Percentiles rank a stretch among this genome's conserved stretches.
Evolutionary conservation across 352 stramenopile species (phyloP).

Genomic region (Pythium guiyangense): DNA sequence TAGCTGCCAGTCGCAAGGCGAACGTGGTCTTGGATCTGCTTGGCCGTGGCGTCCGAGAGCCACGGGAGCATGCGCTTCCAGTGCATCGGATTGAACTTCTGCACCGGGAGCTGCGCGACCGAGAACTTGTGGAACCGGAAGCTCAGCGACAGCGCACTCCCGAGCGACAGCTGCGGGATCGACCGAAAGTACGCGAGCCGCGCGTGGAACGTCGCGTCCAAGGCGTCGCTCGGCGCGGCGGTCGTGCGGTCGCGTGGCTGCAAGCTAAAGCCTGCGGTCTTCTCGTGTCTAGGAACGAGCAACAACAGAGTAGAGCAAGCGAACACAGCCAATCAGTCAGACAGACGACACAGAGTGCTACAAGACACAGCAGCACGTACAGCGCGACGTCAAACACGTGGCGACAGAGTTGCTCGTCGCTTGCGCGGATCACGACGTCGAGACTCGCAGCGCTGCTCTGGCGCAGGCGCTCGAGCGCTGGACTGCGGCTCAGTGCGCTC

Average conservation of each 20-base stretch:
- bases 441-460: conserved; percentile 23
- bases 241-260: background rate
- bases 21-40: conserved; percentile 46
- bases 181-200: conserved; percentile 59
- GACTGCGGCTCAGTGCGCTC: background rate
- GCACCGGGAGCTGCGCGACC: conserved; percentile 50
- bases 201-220: conserved; percentile 46
- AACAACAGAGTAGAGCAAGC: background rate
- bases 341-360: background rate
- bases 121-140: conserved; percentile 75
- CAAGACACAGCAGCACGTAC: conserved; percentile 2
- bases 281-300: conserved; percentile 19
- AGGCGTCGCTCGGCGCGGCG: conserved; percentile 4
- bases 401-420: conserved; percentile 6
- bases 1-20: conserved; percentile 9
- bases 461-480: conserved; percentile 18
- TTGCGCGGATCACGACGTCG: conserved; percentile 9
- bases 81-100: conserved; percentile 85
- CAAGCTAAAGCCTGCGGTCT: conserved; percentile 30
- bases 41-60: conserved; percentile 54
- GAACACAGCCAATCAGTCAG: background rate
- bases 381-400: conserved; percentile 9
- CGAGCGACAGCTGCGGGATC: conserved; percentile 44
- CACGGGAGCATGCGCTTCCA: conserved; percentile 84
- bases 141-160: conserved; percentile 62